phyloP scores from a whole-genome alignment of 495 filamentous ascomycete genomes.

The Apodospora peruviana region DNA sequence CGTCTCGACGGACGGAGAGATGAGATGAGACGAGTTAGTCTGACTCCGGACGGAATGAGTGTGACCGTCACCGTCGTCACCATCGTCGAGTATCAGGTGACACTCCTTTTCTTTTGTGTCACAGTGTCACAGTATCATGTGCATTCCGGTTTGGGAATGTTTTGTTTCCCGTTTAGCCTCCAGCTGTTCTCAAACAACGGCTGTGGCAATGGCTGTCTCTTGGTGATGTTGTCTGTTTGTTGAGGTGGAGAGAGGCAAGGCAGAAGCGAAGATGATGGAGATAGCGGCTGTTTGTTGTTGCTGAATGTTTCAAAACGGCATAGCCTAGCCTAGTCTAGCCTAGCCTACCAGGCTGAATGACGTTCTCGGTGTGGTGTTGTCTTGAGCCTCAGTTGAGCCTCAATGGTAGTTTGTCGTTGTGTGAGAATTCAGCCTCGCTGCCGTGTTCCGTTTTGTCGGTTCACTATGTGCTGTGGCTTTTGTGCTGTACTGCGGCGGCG shows the following conservation, averaged over 20 bases:
- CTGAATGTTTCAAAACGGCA: background rate
- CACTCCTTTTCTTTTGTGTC: too few species aligned
- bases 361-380: background rate
- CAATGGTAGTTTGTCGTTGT: too few species aligned
- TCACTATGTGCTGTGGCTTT: too few species aligned
- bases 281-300: conserved; percentile 1
- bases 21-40: too few species aligned
- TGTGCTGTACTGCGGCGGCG: background rate
- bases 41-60: too few species aligned
- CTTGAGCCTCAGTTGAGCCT: background rate
- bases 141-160: background rate
- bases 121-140: too few species aligned
- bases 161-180: conserved; percentile 7
- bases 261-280: background rate
- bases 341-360: conserved; percentile 4
- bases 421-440: too few species aligned
- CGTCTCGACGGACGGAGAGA: too few species aligned
- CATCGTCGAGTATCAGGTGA: too few species aligned
- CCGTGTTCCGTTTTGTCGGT: too few species aligned
- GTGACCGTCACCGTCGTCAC: too few species aligned
- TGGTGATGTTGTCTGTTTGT: background rate
- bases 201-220: background rate
- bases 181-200: conserved; percentile 3
- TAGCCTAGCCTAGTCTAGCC: too few species aligned
- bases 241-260: background rate